These are phyloP conservation scores for Scheffersomyces lignosus DNA, from an alignment of 805 yeast species.

Conservation along the genomic window DNA sequence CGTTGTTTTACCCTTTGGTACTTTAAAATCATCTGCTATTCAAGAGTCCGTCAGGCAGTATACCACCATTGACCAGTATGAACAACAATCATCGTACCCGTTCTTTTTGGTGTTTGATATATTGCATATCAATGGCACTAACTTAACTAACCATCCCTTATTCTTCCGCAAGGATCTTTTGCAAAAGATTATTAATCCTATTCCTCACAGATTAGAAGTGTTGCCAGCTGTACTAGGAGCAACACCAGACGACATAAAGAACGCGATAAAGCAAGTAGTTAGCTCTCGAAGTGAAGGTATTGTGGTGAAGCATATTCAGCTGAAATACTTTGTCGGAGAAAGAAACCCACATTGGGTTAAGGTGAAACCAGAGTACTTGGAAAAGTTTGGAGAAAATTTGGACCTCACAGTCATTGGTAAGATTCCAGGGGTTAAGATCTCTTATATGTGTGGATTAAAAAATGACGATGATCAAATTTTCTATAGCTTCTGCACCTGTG, in stretches of 20 bases:
- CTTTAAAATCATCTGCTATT: constrained; percentile 68
- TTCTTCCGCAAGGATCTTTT: constrained; percentile 56
- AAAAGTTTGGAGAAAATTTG: constrained; percentile 81
- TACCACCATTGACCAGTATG: constrained; percentile 34
- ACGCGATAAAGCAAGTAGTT: constrained; percentile 58
- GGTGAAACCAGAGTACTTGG: constrained; percentile 86
- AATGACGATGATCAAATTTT: constrained; percentile 45
- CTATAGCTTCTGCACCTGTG: constrained; percentile 72
- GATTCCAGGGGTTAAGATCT: constrained; percentile 66
- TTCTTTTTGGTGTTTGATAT: constrained; percentile 71
- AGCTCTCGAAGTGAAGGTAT: constrained; percentile 76
- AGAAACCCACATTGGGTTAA: constrained; percentile 77
- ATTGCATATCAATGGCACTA: constrained; percentile 63
- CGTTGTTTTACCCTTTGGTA: constrained; percentile 73
- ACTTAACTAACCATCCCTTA: constrained; percentile 57
- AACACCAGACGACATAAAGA: constrained; percentile 53
- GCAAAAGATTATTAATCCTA: constrained; percentile 42
- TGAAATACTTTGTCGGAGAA: constrained; percentile 61
- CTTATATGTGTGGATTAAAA: constrained; percentile 73
- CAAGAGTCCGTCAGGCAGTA: constrained; percentile 47
- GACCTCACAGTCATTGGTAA: constrained; percentile 82
- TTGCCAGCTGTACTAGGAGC: constrained; percentile 40
- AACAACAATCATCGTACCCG: constrained; percentile 45
- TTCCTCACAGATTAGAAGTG: constrained; percentile 51
- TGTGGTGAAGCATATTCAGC: constrained; percentile 63